Percentiles rank a stretch among this genome's conserved stretches.
These are phyloP conservation scores for Hypoxylon cercidicola DNA, from an alignment of 495 filamentous ascomycete species.

Conservation along the genomic window DNA sequence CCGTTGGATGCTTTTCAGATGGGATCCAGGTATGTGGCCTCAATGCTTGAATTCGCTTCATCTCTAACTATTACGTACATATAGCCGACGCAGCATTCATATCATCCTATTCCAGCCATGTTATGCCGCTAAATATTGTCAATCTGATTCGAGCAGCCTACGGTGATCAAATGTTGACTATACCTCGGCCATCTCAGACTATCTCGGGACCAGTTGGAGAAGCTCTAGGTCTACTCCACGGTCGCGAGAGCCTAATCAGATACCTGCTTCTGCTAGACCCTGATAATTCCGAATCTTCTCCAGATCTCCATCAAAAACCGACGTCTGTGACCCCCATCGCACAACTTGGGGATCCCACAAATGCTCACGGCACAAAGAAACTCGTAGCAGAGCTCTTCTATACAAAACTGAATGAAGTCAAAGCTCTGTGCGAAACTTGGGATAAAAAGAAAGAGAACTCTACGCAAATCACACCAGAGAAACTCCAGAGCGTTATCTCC, in stretches of 20 bases:
- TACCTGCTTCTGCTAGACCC: conserved; percentile 56
- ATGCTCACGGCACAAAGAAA: conserved; percentile 55
- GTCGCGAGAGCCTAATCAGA: conserved; percentile 45
- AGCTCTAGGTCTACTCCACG: conserved; percentile 31
- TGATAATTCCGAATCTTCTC: conserved; percentile 6
- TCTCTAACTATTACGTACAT: conserved; percentile 12
- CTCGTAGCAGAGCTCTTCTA: conserved; percentile 60
- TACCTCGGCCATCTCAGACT: conserved; percentile 40
- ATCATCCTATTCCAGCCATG: conserved; percentile 53
- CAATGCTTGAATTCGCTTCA: not conserved
- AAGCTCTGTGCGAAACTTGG: conserved; percentile 54
- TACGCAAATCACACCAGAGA: conserved; percentile 54
- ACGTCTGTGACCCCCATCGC: conserved; percentile 6
- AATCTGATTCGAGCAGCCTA: conserved; percentile 59
- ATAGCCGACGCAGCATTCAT: conserved; percentile 53
- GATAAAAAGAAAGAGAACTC: conserved; percentile 54
- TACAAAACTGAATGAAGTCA: conserved; percentile 58
- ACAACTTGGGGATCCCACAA: conserved; percentile 47
- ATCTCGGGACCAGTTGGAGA: conserved; percentile 51
- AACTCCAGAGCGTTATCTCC: conserved; percentile 58
- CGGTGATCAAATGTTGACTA: conserved; percentile 43
- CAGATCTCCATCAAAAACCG: conserved; percentile 1
- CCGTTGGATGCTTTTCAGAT: conserved; percentile 81
- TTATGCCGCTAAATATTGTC: conserved; percentile 54
- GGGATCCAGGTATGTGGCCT: conserved; percentile 73